Conservation (phyloP, 2,329 filamentous ascomycete species). For the Cercospora brassicicola region DNA sequence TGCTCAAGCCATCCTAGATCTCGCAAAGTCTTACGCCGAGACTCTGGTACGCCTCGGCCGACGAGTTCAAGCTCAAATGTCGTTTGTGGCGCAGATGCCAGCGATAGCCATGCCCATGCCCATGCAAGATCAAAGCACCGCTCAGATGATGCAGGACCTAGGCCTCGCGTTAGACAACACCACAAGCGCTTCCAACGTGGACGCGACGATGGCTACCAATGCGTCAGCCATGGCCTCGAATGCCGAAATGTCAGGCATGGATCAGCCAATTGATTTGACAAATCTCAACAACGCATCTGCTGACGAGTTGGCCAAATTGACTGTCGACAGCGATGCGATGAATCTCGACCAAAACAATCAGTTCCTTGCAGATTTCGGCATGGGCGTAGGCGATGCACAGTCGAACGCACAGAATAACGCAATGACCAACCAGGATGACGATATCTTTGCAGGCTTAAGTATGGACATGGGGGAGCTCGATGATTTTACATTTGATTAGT, state of each 20-base stretch:
- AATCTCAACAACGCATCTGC: conserved; percentile 20
- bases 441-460: conserved; percentile 48
- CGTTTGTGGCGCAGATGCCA: conserved; percentile 62
- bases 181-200: conserved; percentile 16
- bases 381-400: conserved; percentile 25
- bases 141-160: conserved; percentile 41
- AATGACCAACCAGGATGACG: conserved; percentile 41
- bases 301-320: conserved; percentile 30
- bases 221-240: conserved; percentile 10
- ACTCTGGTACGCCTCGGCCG: conserved; percentile 41
- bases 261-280: conserved; percentile 21
- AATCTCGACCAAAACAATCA: conserved; percentile 26
- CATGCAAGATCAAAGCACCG: conserved; percentile 27
- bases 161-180: conserved; percentile 32
- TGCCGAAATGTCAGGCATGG: conserved; percentile 27
- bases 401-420: conserved; percentile 30
- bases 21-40: conserved; percentile 58
- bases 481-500: conserved; percentile 37
- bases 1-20: conserved; percentile 58
- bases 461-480: conserved; percentile 39
- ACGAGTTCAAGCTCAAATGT: conserved; percentile 42
- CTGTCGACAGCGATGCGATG: conserved; percentile 29
- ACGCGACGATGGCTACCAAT: conserved; percentile 20
- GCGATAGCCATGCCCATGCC: conserved; percentile 32
- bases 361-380: conserved; percentile 19